A percentile compares a stretch with the other conserved stretches of the same genome.
phyloP scores from a whole-genome alignment of 2,329 filamentous ascomycete species.

The Fusarium sp. region DNA sequence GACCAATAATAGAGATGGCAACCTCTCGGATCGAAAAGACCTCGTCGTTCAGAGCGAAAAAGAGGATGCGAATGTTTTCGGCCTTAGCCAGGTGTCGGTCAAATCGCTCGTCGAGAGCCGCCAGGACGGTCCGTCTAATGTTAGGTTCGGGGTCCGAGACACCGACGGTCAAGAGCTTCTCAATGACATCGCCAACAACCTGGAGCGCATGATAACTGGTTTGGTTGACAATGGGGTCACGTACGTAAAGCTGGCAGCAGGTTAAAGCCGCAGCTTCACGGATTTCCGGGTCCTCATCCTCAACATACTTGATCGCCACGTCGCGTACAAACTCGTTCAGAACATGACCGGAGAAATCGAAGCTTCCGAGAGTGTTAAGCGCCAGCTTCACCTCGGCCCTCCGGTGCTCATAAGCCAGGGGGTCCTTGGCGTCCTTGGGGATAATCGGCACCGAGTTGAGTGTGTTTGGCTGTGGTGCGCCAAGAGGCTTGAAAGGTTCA shows the following conservation, averaged over 20 bases:
- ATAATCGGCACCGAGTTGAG: slow-evolving; percentile 84
- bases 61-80: slow-evolving; percentile 95
- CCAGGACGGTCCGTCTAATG: slow-evolving; percentile 89
- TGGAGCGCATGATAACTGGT: slow-evolving; percentile 97
- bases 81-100: slow-evolving; percentile 97
- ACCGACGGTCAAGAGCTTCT: slow-evolving; percentile 93
- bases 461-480: slow-evolving; percentile 87
- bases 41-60: slow-evolving; percentile 96
- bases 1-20: slow-evolving; percentile 95
- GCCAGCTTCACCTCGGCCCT: slow-evolving; percentile 93
- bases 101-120: slow-evolving; percentile 91
- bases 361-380: slow-evolving; percentile 95
- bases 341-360: slow-evolving; percentile 93
- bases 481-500: slow-evolving; percentile 90
- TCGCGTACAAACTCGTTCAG: slow-evolving; percentile 99
- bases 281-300: slow-evolving; percentile 94
- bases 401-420: slow-evolving; percentile 80
- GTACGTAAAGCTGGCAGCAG: slow-evolving; percentile 96
- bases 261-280: slow-evolving; percentile 95
- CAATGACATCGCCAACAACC: slow-evolving; percentile 97
- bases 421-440: slow-evolving; percentile 87
- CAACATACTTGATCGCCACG: slow-evolving; percentile 97
- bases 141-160: slow-evolving; percentile 91
- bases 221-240: slow-evolving; percentile 97
- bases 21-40: slow-evolving; percentile 93